A percentile compares a stretch with the other conserved stretches of the same genome.
Conservation (phyloP, 2,329 filamentous ascomycete species). For the Beauveria sp. region DNA sequence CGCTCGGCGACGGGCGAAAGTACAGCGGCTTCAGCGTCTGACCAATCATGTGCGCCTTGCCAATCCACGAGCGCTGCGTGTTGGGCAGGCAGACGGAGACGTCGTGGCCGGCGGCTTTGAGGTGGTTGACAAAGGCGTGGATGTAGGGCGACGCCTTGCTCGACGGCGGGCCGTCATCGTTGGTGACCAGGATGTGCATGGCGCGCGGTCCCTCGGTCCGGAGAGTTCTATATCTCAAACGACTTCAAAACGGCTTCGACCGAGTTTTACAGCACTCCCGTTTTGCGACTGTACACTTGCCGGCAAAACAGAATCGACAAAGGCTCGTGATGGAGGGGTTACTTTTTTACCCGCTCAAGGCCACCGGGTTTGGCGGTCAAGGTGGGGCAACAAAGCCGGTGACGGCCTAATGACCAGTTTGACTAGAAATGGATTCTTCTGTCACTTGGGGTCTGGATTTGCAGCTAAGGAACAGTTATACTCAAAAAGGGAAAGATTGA, state of each 20-base stretch:
- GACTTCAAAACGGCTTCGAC: too few species aligned
- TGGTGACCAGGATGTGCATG: slow-evolving; percentile 62
- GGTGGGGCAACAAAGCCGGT: slow-evolving; percentile 3
- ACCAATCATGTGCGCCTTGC: slow-evolving; percentile 94
- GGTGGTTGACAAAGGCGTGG: slow-evolving; percentile 62
- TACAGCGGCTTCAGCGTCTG: slow-evolving; percentile 78
- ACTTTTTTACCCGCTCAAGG: slow-evolving; percentile 1
- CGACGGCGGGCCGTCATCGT: slow-evolving; percentile 77
- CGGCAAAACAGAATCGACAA: background rate
- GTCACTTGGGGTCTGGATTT: background rate
- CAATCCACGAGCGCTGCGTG: slow-evolving; percentile 93
- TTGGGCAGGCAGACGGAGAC: slow-evolving; percentile 90
- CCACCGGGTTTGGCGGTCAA: background rate
- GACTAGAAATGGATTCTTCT: background rate
- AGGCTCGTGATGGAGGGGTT: slow-evolving; percentile 8
- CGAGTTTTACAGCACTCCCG: background rate
- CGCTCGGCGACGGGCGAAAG: slow-evolving; percentile 54
- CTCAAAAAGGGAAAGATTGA: background rate
- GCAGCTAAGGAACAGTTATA: too few species aligned
- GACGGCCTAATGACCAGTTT: background rate
- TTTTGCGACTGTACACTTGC: background rate
- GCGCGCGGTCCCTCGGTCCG: slow-evolving; percentile 13
- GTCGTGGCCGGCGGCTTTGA: slow-evolving; percentile 69
- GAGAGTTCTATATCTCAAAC: background rate
- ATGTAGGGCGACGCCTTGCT: slow-evolving; percentile 73